Evolutionary conservation across 225 moss, liverwort and hornwort genomes (phyloP), one percentile per base, ranked within the genome.

Genomic region (Anthoceros angustus): DNA sequence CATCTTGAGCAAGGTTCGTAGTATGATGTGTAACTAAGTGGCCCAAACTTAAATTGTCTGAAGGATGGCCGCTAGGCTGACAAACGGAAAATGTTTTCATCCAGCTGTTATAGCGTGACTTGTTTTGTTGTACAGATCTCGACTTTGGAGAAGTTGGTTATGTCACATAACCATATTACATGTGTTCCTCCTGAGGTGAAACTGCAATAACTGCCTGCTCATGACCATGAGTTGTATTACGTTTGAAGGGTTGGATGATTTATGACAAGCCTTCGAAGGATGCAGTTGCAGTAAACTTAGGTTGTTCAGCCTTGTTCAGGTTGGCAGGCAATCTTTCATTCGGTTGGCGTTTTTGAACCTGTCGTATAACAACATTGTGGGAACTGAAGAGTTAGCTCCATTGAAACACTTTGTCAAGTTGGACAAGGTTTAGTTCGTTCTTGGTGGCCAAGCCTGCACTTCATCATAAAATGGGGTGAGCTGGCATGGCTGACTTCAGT

Each of bases 321-420:
- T 32, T 0, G 63, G 50, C 64, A 42, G 40, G 16, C 69, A 63
- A 70, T 64, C 73, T 25, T 78, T 82, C 48, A 68, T 66, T 42
- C 73, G 71, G n/a, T 71, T 78, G 60, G 71, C 67, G 62, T 72
- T 71, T 42, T 67, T 76, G 26, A 65, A 78, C 65, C 76, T 78
- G 7, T 62, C 64, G 42, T 70, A 70, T 42, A 82, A 78, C 60
- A 73, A 71, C 10, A 75, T 82, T 50, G 76, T 12, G 42, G 71
- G 70, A 43, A 63, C 69, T 62, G 64, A 74, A 8, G 76, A 72
- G 60, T 43, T 75, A 39, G 65, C 66, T 5, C 55, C 76, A 41
- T 70, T 78, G 6, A 74, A 64, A 62, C 66, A 63, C 67, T 71
- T 78, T 66, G 43, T 69, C 48, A 76, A 72, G 20, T 68, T 82